Evolutionary conservation across 2,329 filamentous ascomycete genomes (phyloP).

Genomic region (Neodidymelliopsis sp.): DNA sequence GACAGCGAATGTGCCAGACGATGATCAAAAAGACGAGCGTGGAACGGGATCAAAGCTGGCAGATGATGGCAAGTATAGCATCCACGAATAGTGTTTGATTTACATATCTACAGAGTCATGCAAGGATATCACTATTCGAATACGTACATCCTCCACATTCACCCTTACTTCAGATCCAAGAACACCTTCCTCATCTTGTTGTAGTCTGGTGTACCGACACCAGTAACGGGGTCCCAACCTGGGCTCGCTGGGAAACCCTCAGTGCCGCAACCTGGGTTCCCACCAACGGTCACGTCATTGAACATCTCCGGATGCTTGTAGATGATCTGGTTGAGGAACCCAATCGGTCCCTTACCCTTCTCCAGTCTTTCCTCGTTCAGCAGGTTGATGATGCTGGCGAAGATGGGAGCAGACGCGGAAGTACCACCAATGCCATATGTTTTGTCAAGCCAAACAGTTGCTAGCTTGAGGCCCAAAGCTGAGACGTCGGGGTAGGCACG

Average conservation of each 20-base stretch:
- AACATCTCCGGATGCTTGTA: conserved; percentile 55
- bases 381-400: conserved; percentile 64
- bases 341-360: conserved; percentile 56
- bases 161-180: conserved; percentile 10
- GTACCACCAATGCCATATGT: conserved; percentile 55
- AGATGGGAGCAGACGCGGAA: conserved; percentile 63
- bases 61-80: too few species aligned
- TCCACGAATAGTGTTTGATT: too few species aligned
- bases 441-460: conserved; percentile 45
- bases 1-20: too few species aligned
- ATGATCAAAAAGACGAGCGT: too few species aligned
- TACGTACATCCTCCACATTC: background rate
- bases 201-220: conserved; percentile 25
- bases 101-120: too few species aligned
- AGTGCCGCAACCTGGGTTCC: conserved; percentile 43
- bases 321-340: conserved; percentile 66
- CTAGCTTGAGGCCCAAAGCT: conserved; percentile 60
- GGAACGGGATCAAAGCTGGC: too few species aligned
- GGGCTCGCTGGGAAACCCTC: conserved; percentile 33
- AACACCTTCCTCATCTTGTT: conserved; percentile 28
- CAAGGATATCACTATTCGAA: too few species aligned
- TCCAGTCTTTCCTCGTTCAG: conserved; percentile 66
- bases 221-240: conserved; percentile 42
- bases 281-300: conserved; percentile 52
- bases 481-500: conserved; percentile 68